A percentile compares a stretch with the other conserved stretches of the same genome.
Conservation (phyloP, 768 basidiomycete species). For the Lepiota venenata region DNA sequence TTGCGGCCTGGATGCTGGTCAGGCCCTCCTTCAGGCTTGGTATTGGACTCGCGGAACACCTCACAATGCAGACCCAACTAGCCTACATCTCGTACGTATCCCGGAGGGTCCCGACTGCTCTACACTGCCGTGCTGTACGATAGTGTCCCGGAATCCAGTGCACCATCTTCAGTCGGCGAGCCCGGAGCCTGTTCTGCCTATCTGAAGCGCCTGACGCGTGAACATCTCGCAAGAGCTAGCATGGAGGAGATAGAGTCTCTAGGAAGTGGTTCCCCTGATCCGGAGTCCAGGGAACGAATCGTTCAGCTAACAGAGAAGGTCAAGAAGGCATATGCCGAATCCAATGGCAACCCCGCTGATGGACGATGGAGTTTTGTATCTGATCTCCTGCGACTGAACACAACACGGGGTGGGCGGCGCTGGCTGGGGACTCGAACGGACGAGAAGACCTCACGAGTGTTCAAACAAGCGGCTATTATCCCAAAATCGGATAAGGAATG, state of each 20-base stretch:
- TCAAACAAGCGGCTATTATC: conserved; percentile 2
- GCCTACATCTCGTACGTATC: neutral
- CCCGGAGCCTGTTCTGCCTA: neutral
- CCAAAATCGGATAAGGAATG: conserved; percentile 3
- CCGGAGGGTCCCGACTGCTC: neutral
- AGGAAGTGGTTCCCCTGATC: neutral
- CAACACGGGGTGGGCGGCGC: conserved; percentile 2
- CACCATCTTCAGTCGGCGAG: conserved; percentile 1
- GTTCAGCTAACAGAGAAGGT: neutral
- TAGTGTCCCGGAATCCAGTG: neutral
- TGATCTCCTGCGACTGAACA: conserved; percentile 6
- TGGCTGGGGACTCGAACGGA: conserved; percentile 3
- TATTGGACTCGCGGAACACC: neutral
- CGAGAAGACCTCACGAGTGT: neutral
- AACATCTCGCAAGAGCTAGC: conserved; percentile 10
- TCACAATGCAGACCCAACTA: neutral
- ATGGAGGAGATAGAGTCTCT: conserved; percentile 6
- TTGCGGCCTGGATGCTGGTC: neutral
- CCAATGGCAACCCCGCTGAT: conserved; percentile 5
- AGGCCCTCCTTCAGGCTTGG: neutral
- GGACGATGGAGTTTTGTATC: conserved; percentile 9
- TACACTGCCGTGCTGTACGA: conserved; percentile 7
- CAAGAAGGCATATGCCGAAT: conserved; percentile 4
- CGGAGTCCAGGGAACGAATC: conserved; percentile 1
- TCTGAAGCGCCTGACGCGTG: conserved; percentile 4